Evolutionary conservation across 73 alveolate species (phyloP).

Genomic region (Paramecium pentaurelia): DNA sequence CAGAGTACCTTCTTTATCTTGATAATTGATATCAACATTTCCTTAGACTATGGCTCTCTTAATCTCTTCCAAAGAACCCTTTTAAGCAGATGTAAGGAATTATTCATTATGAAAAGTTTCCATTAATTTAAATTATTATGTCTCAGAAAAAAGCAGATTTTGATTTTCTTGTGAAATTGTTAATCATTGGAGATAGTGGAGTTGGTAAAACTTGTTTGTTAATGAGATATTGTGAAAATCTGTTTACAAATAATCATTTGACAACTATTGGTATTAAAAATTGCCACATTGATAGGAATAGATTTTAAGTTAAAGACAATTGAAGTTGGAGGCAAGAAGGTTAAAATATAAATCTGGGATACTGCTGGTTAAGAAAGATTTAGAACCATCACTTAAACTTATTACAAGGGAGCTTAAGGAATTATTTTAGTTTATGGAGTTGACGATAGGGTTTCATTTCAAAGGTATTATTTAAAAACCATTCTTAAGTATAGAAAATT

Average conservation of each 20-base stretch:
- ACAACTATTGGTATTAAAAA: conserved; percentile 79
- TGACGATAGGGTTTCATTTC: conserved; percentile 55
- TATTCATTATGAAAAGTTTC: not conserved
- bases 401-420: conserved; percentile 94
- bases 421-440: conserved; percentile 85
- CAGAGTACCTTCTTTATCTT: conserved; percentile 2
- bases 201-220: conserved; percentile 91
- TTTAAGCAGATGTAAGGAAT: not conserved
- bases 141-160: conserved; percentile 19
- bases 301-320: conserved; percentile 84
- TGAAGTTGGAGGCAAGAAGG: conserved; percentile 72
- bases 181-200: conserved; percentile 84
- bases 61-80: not conserved
- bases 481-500: conserved; percentile 42
- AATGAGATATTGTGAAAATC: conserved; percentile 78
- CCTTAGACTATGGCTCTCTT: not conserved
- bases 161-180: conserved; percentile 62
- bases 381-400: conserved; percentile 84
- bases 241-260: conserved; percentile 75
- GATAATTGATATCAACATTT: not conserved
- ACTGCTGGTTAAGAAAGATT: conserved; percentile 95
- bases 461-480: conserved; percentile 36
- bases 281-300: conserved; percentile 64
- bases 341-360: conserved; percentile 89
- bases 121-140: conserved; percentile 28